phyloP scores from a whole-genome alignment of 176 grass and related monocot genomes.

The Triticum dicoccoides region DNA sequence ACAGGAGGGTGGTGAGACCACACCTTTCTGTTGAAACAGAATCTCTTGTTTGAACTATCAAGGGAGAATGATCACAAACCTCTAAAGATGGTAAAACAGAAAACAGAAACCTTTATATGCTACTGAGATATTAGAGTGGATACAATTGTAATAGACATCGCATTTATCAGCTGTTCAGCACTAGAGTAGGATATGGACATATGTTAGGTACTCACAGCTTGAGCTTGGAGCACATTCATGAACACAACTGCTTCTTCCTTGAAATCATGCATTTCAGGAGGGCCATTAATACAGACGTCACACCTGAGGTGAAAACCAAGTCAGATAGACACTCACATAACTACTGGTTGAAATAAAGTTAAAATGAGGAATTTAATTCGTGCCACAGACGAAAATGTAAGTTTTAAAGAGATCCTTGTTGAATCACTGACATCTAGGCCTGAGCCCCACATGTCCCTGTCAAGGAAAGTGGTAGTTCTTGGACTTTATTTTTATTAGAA shows the following conservation, averaged over 20 bases:
- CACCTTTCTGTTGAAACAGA: background rate
- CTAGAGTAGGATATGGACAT: slow-evolving; percentile 29
- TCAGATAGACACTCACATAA: slow-evolving; percentile 9
- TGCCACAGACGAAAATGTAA: background rate
- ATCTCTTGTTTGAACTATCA: background rate
- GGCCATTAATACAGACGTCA: slow-evolving; percentile 72
- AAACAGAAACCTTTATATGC: background rate
- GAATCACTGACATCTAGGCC: background rate
- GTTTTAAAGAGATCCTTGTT: background rate
- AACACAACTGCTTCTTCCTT: slow-evolving; percentile 66
- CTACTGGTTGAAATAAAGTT: background rate
- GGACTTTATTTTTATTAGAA: background rate
- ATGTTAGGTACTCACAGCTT: slow-evolving; percentile 38
- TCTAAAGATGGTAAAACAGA: background rate
- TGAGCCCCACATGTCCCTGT: background rate
- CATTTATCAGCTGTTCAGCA: background rate
- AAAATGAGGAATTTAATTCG: background rate
- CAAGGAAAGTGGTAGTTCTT: background rate
- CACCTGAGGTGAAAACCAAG: slow-evolving; percentile 50
- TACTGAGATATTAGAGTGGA: background rate
- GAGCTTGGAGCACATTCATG: slow-evolving; percentile 58
- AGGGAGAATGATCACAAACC: background rate
- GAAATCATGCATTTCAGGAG: slow-evolving; percentile 81
- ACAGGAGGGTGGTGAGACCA: background rate
- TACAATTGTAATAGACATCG: background rate